Evolutionary conservation across 140 eudicot genomes (phyloP), one percentile per base, ranked within the genome.

Genomic region (Anethum foeniculum): DNA sequence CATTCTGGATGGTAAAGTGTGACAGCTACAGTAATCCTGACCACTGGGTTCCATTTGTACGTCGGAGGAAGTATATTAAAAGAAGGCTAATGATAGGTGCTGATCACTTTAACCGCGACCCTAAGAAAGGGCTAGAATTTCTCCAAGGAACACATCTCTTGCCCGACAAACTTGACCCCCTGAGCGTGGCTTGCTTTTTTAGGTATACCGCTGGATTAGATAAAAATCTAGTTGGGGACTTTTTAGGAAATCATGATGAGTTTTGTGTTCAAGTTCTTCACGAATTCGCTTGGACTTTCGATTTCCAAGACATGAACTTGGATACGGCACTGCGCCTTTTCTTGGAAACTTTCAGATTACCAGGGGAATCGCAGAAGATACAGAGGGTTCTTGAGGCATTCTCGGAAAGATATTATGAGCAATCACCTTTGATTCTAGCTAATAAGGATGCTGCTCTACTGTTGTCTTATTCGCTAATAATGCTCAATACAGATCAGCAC

Each of bases 161-260:
- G 43, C 74, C 74, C n/a, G 74, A 67, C 43, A 67, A 67, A 67
- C 74, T 67, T 67, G 74, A 67, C 74, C 74, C 74, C 74, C 74
- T 30, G 43, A 67, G 74, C 1, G 74, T 67, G 74, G 74, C 74
- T 67, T 67, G 74, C 44, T 67, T 67, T 67, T 67, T 67, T 8
- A 67, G 74, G 74, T 67, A 67, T 32, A 30, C 74, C 5, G 74
- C 74, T 15, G 74, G 74, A 28, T 67, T 67, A 32, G 74, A 67
- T 67, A 67, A 67, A 15, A 67, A 67, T 30, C 74, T 67, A 67
- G 74, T 67, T 67, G 74, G 74, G n/a, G 74, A 67, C 43, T 67
- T 67, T 15, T 32, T 67, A 67, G 74, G 74, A 13, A 67, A 67
- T 67, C 74, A 67, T 67, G 74, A 67, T 67, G 74, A 67, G 43